These are phyloP conservation scores for Adansonia gregorii DNA, from an alignment of 441 rosid genomes.

Conservation along the genomic window DNA sequence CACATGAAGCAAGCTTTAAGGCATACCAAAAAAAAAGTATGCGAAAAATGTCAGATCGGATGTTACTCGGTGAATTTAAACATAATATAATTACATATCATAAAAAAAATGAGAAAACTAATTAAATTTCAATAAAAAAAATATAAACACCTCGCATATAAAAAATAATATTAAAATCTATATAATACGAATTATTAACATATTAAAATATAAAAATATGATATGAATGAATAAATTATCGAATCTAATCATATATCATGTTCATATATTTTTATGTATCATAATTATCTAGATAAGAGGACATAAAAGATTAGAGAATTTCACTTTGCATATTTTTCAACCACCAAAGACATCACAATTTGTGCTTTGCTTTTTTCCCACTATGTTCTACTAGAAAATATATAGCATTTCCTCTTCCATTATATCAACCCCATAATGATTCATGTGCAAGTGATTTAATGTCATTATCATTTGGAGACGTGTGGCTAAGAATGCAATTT, in stretches of 20 bases:
- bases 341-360: background rate
- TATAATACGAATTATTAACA: too few relatives aligned
- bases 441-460: background rate
- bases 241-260: too few relatives aligned
- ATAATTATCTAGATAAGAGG: background rate
- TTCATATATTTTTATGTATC: too few relatives aligned
- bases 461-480: background rate
- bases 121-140: too few relatives aligned
- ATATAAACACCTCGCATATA: too few relatives aligned
- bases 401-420: background rate
- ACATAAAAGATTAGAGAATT: background rate
- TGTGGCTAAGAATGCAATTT: background rate
- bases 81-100: too few relatives aligned
- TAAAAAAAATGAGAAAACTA: too few relatives aligned
- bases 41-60: background rate
- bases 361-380: background rate
- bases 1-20: background rate
- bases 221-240: too few relatives aligned
- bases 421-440: background rate
- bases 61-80: too few relatives aligned
- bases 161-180: too few relatives aligned
- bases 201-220: too few relatives aligned
- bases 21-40: background rate
- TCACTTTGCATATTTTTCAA: background rate
- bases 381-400: too few relatives aligned